These are phyloP conservation scores for Bremia lactucae DNA, from an alignment of 352 stramenopile species.

Conservation along the genomic window DNA sequence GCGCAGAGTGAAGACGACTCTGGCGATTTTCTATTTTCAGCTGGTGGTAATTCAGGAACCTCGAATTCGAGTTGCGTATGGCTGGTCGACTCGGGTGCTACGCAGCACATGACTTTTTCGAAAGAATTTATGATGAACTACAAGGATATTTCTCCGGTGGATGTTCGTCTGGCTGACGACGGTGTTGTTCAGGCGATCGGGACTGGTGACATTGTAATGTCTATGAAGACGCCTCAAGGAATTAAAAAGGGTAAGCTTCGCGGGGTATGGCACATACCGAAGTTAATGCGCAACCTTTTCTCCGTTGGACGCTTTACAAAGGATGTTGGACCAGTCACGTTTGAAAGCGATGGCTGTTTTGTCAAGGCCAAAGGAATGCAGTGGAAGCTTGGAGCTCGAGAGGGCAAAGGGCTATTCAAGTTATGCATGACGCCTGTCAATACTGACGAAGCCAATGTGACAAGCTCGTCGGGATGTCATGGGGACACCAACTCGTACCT, in stretches of 20 bases:
- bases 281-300: constrained; percentile 8
- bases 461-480: too few species aligned
- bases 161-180: constrained; percentile 14
- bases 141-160: constrained; percentile 8
- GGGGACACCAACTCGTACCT: too few species aligned
- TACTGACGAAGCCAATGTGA: too few species aligned
- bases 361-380: constrained; percentile 1
- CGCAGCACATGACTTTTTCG: constrained; percentile 14
- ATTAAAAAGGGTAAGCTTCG: constrained; percentile 8
- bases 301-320: constrained; percentile 9
- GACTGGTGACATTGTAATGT: constrained; percentile 14
- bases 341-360: constrained; percentile 7
- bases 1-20: background rate
- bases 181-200: constrained; percentile 7
- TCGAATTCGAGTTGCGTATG: constrained; percentile 6
- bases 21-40: constrained; percentile 8
- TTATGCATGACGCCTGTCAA: too few species aligned
- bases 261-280: constrained; percentile 5
- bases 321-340: constrained; percentile 4
- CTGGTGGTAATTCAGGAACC: background rate
- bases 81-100: constrained; percentile 20
- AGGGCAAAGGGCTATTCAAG: constrained; percentile 9
- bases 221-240: constrained; percentile 7
- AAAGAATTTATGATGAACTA: constrained; percentile 14
- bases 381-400: constrained; percentile 5